Base-by-base conservation (phyloP, 2,329 filamentous ascomycete genomes). In the Ophiostoma himal-ulmi region DNA sequence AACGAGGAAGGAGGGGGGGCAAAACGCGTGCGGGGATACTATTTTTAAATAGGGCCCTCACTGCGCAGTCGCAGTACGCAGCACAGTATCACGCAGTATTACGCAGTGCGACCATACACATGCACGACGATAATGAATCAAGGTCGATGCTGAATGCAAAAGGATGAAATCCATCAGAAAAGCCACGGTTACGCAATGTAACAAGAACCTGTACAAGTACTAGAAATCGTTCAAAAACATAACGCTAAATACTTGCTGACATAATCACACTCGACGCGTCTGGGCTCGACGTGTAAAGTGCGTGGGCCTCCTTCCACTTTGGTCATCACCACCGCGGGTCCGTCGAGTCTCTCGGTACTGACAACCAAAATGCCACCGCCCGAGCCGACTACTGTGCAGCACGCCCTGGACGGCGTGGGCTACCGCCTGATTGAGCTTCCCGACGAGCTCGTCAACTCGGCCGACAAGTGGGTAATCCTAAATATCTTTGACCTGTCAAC, bases 401-500 rank as follows among this genome's bases (percentile, higher is more conserved):
- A 87, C 74, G 79, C 79, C 54, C 83, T 83, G 7, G 78, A 84
- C 66, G 80, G 82, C 60, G 75, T 82, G 20, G 81, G 83, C 68
- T 89, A 88, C 77, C 87, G 86, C 71, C 83, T 90, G 70, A 80
- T 90, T 68, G 88, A 90, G 76, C 82, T 90, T 3, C 86, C 88
- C 0, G 80, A 85, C 0, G 87, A 89, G 71, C 80, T 90, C 10
- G 81, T 85, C 67, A 79, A 81, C 10, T 80, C 36, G 85, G 86
- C 13, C 78, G 82, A 86, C 88, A 78, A 76, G 83, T 80, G 34
- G 4, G 44, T 48, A 65, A 36, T n/a, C 41, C 66, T 39, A 72
- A 65, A 13, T 66, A 4, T n/a, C 41, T 7, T 65, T 67, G n/a
- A n/a, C n/a, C 30, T 30, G 30, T 30, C 30, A 30, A 30, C 30